Percentiles rank a stretch among this genome's conserved stretches.
phyloP scores from a whole-genome alignment of 176 grass and related monocot species.

The Olyra latifolia region DNA sequence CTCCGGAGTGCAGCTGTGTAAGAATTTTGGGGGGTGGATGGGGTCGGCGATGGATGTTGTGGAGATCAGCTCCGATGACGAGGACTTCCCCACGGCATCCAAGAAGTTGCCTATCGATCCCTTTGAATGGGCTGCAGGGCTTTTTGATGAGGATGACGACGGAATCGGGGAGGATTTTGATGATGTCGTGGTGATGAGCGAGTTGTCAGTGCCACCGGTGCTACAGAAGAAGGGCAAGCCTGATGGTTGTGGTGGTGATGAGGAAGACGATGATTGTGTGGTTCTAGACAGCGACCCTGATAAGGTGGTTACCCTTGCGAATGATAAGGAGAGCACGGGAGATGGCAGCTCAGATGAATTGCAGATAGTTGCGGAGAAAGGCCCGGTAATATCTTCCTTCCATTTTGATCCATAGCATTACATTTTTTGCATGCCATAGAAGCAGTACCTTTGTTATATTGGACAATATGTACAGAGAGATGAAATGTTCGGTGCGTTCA shows the following conservation, averaged over 20 bases:
- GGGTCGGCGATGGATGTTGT: constrained; percentile 42
- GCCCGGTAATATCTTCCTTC: constrained; percentile 55
- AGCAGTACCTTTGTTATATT: constrained; percentile 10
- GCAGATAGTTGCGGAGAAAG: constrained; percentile 84
- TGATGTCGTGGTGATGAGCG: constrained; percentile 65
- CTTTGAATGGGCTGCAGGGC: constrained; percentile 30
- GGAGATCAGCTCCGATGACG: constrained; percentile 97
- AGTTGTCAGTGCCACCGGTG: constrained; percentile 35
- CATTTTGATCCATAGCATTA: constrained; percentile 23
- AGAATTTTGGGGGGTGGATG: constrained; percentile 35
- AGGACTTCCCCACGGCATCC: constrained; percentile 23
- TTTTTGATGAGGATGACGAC: constrained; percentile 19
- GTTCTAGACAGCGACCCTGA: constrained; percentile 78
- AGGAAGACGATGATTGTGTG: constrained; percentile 71
- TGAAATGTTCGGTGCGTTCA: constrained; percentile 23
- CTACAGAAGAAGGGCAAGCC: constrained; percentile 29
- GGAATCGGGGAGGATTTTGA: constrained; percentile 37
- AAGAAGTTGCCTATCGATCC: constrained; percentile 2
- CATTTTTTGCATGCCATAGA: constrained; percentile 16
- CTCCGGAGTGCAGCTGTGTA: not conserved
- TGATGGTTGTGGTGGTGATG: constrained; percentile 4
- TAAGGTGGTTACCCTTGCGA: constrained; percentile 24
- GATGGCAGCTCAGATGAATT: constrained; percentile 70
- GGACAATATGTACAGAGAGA: not conserved
- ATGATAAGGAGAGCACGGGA: constrained; percentile 16